Evolutionary conservation across 1,284 basidiomycete species (phyloP), one percentile per base, ranked within the genome.

Genomic region (Takashimella koratensis): DNA sequence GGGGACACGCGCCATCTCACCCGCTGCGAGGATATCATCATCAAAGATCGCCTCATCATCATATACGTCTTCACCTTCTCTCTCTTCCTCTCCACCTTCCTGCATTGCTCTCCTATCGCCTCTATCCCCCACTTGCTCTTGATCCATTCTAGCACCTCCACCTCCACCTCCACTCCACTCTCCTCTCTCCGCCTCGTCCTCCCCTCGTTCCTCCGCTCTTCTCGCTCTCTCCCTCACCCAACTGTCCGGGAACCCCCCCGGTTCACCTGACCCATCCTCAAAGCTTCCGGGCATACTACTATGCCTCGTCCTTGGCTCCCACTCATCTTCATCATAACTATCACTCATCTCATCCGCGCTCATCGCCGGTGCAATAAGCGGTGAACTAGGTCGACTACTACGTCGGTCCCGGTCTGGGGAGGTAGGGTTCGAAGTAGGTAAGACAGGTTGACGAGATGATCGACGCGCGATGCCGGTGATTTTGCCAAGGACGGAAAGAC

Each of bases 251-350:
- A 54, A 73, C 58, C 54, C 66, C 47, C 40, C 56, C 49, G 42
- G 57, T 58, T 54, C n/a, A n/a, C n/a, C n/a, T n/a, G n/a, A n/a
- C n/a, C n/a, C 54, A 70, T 53, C 78, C 67, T 63, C 80, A 71
- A 59, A 90, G 66, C 53, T 87, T 82, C 90, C 90, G 12, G 90
- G 90, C 87, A 92, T 91, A 63, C 86, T 90, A 30, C 81, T 79
- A 52, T 82, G 78, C 60, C 84, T 76, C 46, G 69, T 62, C 52
- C 59, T 87, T 85, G 59, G 87, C 85, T 60, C 86, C 84, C 62
- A 87, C 84, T 10, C 81, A 71, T 53, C 70, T 41, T 61, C 65
- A 36, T 63, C 67, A 41, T 46, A 41, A 43, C 66, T 41, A 13
- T 51, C 54, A 36, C 59, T 63, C 36, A 70, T 51, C 44, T 75